phyloP scores from a whole-genome alignment of 257 asterid genomes.

The Anisodus acutangulus region DNA sequence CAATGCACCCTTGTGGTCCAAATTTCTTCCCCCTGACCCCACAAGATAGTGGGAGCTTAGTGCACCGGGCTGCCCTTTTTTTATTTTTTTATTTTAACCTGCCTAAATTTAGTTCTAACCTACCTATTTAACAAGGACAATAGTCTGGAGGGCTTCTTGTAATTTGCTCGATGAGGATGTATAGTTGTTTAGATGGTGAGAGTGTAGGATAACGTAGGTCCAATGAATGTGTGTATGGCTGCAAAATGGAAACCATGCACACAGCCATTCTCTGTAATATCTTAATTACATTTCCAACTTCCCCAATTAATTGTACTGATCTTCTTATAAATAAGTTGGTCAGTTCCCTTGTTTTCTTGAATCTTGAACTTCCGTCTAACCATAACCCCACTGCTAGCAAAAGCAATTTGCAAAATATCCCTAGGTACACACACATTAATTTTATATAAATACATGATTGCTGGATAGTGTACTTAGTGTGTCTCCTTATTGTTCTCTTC shows the following conservation, averaged over 20 bases:
- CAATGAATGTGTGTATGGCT: neutral
- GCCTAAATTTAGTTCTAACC: neutral
- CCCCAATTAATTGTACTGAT: neutral
- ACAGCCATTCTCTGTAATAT: neutral
- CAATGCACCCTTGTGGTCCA: too few relatives aligned
- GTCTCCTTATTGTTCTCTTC: too few relatives aligned
- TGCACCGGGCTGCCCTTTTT: too few relatives aligned
- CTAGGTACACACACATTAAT: neutral
- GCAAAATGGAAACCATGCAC: slow-evolving; percentile 25
- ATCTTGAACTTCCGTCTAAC: neutral
- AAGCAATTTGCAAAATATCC: neutral
- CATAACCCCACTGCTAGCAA: neutral
- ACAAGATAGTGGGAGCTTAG: too few relatives aligned
- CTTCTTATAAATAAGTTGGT: neutral
- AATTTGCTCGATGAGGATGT: neutral
- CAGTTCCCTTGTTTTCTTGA: neutral
- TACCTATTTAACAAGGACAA: neutral
- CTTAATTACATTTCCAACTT: slow-evolving; percentile 15
- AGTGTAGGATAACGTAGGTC: slow-evolving; percentile 19
- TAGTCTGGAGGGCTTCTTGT: neutral
- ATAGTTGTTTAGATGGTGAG: neutral
- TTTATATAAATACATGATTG: neutral
- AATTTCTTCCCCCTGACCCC: too few relatives aligned
- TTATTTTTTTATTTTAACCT: neutral
- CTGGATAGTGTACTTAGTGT: too few relatives aligned